These are phyloP conservation scores for Spathaspora sp. DNA, from an alignment of 805 yeast genomes.

Conservation along the genomic window DNA sequence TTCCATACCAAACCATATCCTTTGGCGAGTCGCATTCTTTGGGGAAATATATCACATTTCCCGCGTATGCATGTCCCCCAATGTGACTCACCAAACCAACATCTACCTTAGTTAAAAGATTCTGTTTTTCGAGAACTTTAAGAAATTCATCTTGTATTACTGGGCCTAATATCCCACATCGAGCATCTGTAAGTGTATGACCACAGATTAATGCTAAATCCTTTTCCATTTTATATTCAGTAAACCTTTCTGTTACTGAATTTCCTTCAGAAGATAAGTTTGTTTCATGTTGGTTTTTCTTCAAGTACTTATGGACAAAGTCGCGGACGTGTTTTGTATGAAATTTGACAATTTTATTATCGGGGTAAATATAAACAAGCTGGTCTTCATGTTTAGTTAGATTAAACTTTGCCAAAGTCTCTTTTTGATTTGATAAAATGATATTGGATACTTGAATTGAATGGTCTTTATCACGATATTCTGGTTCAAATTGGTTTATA, in stretches of 20 bases:
- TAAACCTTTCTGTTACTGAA: slow-evolving; percentile 17
- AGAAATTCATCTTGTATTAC: slow-evolving; percentile 48
- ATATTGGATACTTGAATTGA: slow-evolving; percentile 52
- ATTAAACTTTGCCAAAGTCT: slow-evolving; percentile 5
- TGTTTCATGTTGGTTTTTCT: slow-evolving; percentile 9
- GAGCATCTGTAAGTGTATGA: slow-evolving; percentile 54
- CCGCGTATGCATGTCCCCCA: slow-evolving; percentile 88
- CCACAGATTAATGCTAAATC: slow-evolving; percentile 60
- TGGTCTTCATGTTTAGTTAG: slow-evolving; percentile 4
- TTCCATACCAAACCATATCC: slow-evolving; percentile 68
- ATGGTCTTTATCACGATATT: slow-evolving; percentile 36
- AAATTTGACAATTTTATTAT: slow-evolving; percentile 40
- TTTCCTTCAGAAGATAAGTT: slow-evolving; percentile 12
- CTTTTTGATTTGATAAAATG: slow-evolving; percentile 18
- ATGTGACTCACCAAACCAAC: slow-evolving; percentile 69
- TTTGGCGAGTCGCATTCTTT: slow-evolving; percentile 21
- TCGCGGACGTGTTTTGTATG: slow-evolving; percentile 19
- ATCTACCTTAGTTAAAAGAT: slow-evolving; percentile 21
- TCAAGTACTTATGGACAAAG: slow-evolving; percentile 41
- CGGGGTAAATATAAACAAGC: slow-evolving; percentile 53
- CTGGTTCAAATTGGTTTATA: slow-evolving; percentile 31
- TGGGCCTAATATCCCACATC: slow-evolving; percentile 72
- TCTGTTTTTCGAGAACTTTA: slow-evolving; percentile 32
- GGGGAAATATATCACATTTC: slow-evolving; percentile 61
- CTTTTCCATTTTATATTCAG: slow-evolving; percentile 8